Base-by-base conservation (phyloP, 768 basidiomycete genomes). In the Mycena rosella region DNA sequence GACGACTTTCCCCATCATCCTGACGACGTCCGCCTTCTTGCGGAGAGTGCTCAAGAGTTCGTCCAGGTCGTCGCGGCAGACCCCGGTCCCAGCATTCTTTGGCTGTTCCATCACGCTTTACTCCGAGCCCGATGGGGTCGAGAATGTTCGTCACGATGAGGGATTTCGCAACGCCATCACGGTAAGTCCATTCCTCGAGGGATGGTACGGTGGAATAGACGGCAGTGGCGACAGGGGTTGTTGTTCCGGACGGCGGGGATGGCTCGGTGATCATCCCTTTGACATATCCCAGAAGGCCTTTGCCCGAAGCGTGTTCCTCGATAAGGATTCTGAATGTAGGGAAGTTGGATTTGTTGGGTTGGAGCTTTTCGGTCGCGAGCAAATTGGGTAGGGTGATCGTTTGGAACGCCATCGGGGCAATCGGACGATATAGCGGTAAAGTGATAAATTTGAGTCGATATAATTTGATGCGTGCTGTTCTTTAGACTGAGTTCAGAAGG, bases 51-150 rank as follows among this genome's bases (percentile, higher is more conserved):
- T 34, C 32, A 34, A 11, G 11, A 34, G 32, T 11, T 6, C 32
- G 32, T 34, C 32, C 32, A 34, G 11, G 55, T 45, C 10, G 2
- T 51, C 14, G n/a, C 27, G 32, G 51, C 56, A 8, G 63, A 65
- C n/a, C n/a, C n/a, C n/a, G n/a, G 30, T 55, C 36, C 63, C 63
- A 65, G 27, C 54, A 55, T 22, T 56, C 63, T 24, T 54, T 56
- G 22, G 44, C 63, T 0, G 63, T 64, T 1, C 63, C 63, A 26
- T 65, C 56, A 14, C 64, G 56, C 27, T 65, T 65, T 34, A 65
- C 36, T 14, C 57, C 64, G 2, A 65, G 45, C 7, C 64, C 64
- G 40, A 65, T 65, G 1, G 64, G 64, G 22, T 65, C 64, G 5
- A 59, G 20, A 20, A 59, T 51, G 38, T 51, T 59, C 2, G 64